A percentile compares a stretch with the other conserved stretches of the same genome.
phyloP scores from a whole-genome alignment of 75 land plant genomes.

The Adiantum capillusveneris region DNA sequence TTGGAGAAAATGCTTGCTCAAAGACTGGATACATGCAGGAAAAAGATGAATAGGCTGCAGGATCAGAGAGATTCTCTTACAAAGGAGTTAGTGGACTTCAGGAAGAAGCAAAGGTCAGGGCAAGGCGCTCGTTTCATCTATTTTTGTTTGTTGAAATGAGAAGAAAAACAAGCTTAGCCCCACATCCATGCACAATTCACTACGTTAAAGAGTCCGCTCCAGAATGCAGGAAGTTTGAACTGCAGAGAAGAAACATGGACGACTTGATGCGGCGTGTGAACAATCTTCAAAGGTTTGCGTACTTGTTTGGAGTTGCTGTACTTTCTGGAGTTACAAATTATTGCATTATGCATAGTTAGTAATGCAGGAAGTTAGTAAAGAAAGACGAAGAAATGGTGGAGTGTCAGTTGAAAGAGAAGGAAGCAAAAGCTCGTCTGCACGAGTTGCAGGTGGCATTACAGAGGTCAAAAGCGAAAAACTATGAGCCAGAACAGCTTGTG shows the following conservation, averaged over 20 bases:
- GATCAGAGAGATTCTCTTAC: conserved; percentile 18
- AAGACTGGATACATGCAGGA: conserved; percentile 16
- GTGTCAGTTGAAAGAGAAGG: conserved; percentile 27
- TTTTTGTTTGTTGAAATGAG: too few species aligned
- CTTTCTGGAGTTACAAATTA: not conserved
- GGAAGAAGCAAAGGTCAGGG: conserved; percentile 25
- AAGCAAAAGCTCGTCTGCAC: conserved; percentile 25
- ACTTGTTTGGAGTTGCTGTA: not conserved
- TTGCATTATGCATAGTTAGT: not conserved
- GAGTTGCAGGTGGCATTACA: conserved; percentile 19
- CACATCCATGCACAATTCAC: too few species aligned
- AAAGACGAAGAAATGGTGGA: conserved; percentile 36
- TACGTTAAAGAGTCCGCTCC: too few species aligned
- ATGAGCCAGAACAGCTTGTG: conserved; percentile 11
- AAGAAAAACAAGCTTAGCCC: too few species aligned
- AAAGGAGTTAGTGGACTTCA: conserved; percentile 18
- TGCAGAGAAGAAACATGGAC: conserved; percentile 25
- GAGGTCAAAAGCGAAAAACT: conserved; percentile 4
- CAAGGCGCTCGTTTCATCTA: too few species aligned
- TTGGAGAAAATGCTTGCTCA: conserved; percentile 5
- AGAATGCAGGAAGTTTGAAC: conserved; percentile 25
- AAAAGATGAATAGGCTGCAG: conserved; percentile 26
- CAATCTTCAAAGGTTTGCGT: conserved; percentile 17
- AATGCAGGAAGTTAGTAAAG: conserved; percentile 21
- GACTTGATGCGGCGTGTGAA: conserved; percentile 26